A percentile compares a stretch with the other conserved stretches of the same genome.
Evolutionary conservation across 768 basidiomycete genomes (phyloP).

Genomic region (Hydnum rufescens): DNA sequence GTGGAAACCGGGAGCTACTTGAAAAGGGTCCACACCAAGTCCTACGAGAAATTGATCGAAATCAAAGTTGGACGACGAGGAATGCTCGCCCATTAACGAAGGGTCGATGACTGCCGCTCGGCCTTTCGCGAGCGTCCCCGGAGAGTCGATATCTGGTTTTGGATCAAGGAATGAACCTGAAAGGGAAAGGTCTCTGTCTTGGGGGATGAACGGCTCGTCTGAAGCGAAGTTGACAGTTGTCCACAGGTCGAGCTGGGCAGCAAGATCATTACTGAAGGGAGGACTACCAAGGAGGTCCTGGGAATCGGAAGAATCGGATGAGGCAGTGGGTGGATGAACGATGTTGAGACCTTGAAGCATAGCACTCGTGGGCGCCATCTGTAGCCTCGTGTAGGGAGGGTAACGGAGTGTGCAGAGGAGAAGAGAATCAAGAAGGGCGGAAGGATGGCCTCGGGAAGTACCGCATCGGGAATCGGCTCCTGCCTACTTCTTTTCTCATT

Average conservation of each 20-base stretch:
- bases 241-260: conserved; percentile 67
- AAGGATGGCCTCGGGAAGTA: no score
- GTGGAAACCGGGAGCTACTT: conserved; percentile 18
- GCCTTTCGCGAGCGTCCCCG: no score
- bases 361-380: conserved; percentile 6
- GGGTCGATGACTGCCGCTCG: no score
- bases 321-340: conserved; percentile 30
- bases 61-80: conserved; percentile 24
- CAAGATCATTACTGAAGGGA: conserved; percentile 40
- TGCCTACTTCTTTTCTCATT: no score
- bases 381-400: neutral
- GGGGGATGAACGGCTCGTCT: conserved; percentile 36
- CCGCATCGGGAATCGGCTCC: no score
- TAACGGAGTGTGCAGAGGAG: neutral
- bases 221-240: conserved; percentile 62
- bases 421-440: no score
- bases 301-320: conserved; percentile 21
- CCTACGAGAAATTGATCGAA: conserved; percentile 20
- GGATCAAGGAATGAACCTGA: no score
- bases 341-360: conserved; percentile 60
- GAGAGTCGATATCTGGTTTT: no score
- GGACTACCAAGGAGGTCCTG: conserved; percentile 45
- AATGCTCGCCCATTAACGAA: no score
- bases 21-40: conserved; percentile 27
- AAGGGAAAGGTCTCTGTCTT: no score